Evolutionary conservation across 2,329 filamentous ascomycete species (phyloP), one percentile per base, ranked within the genome.

Genomic region (Fusarium nisikadoi): DNA sequence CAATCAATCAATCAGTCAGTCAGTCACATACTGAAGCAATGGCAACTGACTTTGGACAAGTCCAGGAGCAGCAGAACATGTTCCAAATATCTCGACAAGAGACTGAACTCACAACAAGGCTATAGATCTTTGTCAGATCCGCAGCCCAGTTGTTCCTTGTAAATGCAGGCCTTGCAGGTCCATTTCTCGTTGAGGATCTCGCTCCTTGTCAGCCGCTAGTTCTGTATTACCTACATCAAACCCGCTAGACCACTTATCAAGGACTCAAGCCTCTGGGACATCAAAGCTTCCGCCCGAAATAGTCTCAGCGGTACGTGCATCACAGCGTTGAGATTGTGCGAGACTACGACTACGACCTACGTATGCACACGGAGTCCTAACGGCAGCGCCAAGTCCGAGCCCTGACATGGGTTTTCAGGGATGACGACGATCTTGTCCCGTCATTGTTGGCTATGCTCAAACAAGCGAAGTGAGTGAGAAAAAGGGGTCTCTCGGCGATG

Each of bases 401-500:
- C 36, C 43, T 63, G 42, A 59, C 63, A 57, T 42, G 43, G 56
- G 61, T 50, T 33, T 45, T 52, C 68, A 68, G 50, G 68, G 70
- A 71, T 73, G 47, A 52, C 49, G 70, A 63, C 62, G 70, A 73
- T 73, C 70, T 71, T 73, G 45, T 64, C 70, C 64, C 46, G 35
- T 50, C 68, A 52, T 57, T 46, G 66, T 43, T 73, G 65, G 58
- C 56, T 68, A 62, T 59, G 38, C 60, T 62, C 38, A 54, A 69
- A 58, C 45, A 69, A 66, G 64, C 68, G 68, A 74, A 71, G 71
- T 72, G 71, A 74, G 45, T 46, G 42, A 65, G 47, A 49, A 72
- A 74, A 74, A 72, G 68, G 71, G 68, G 68, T 72, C 71, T 60
- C 46, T 74, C 68, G 68, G 71, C 68, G 53, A 65, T 49, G 68